Conservation (phyloP, 2,329 filamentous ascomycete species). For the Madurella mycetomatis region DNA sequence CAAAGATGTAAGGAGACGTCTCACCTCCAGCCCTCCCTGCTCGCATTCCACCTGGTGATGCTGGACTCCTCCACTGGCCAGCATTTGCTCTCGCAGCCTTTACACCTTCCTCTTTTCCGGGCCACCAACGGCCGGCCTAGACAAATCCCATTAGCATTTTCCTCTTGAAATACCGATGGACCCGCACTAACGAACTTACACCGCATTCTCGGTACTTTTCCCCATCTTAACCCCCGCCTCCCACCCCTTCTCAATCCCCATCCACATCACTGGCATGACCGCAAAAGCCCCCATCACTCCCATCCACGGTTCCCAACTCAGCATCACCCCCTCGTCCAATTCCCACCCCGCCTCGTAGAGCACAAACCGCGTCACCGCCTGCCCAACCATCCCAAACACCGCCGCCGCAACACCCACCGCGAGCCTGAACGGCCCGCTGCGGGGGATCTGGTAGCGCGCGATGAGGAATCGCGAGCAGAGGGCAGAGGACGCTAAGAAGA, state of each 20-base stretch:
- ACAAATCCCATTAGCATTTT: neutral
- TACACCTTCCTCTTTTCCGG: neutral
- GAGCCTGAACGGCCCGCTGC: conserved; percentile 27
- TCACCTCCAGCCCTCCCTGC: too few species aligned
- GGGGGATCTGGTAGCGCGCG: conserved; percentile 29
- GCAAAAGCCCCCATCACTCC: conserved; percentile 16
- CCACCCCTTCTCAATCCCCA: conserved; percentile 29
- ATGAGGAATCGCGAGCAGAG: conserved; percentile 27
- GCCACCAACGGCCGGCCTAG: neutral
- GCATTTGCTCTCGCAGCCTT: neutral
- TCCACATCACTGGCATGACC: conserved; percentile 27
- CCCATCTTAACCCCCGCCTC: conserved; percentile 28
- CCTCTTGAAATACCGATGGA: neutral
- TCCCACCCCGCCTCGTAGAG: conserved; percentile 20
- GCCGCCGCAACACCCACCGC: conserved; percentile 29
- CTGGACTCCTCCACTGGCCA: neutral
- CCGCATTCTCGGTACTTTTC: conserved; percentile 2
- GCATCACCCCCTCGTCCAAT: conserved; percentile 4
- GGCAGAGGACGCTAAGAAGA: conserved; percentile 18
- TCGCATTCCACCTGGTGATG: neutral
- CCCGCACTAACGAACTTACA: conserved; percentile 6
- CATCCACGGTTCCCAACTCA: conserved; percentile 1
- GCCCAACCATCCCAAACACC: conserved; percentile 23
- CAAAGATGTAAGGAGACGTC: too few species aligned
- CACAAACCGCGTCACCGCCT: conserved; percentile 19